Evolutionary conservation across 495 filamentous ascomycete genomes (phyloP), one percentile per base, ranked within the genome.

Genomic region (Penicillium odoratum): DNA sequence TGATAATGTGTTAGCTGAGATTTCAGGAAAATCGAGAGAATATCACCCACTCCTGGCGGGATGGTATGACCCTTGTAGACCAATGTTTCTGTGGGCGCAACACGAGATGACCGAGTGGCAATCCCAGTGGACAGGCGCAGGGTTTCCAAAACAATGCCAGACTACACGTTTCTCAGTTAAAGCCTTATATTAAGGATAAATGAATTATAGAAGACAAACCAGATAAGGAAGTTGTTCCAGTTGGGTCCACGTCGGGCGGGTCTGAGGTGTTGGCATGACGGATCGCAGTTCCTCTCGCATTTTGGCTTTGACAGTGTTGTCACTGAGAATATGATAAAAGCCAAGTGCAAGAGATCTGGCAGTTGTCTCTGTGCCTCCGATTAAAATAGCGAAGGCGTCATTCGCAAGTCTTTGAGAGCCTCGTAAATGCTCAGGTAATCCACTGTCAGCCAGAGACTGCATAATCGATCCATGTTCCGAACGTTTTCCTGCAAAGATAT

Each of bases 191-290:
- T 1, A 11, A 26, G 3, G 18, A 1, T 6, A 40, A 4, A 40
- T 0, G 13, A 29, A 29, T 5, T 6, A 48, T 5, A 7, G 8
- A 48, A 31, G 28, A 60, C 56, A 15, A 58, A 70, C 70, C 51
- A 86, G 47, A 55, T 83, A 84, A 0, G 83, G 79, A 2, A 86
- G 64, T 30, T 75, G 49, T 53, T 85, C 80, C 28, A 86, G 69
- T 48, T 77, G 60, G 16, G 58, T 65, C 72, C 69, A 77, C 0
- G 69, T 60, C 0, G 71, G 63, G 5, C 58, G 26, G n/a, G 45
- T 43, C 7, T 60, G 34, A 10, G 69, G 65, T 13, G 62, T 63
- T 0, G 73, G 73, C 53, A 76, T 71, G 2, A 69, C 68, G 5
- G 49, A 18, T 42, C 65, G 58, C n/a, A 78, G 46, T 43, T 78